Evolutionary conservation across 768 basidiomycete species (phyloP).

Genomic region (Mycena crocata): DNA sequence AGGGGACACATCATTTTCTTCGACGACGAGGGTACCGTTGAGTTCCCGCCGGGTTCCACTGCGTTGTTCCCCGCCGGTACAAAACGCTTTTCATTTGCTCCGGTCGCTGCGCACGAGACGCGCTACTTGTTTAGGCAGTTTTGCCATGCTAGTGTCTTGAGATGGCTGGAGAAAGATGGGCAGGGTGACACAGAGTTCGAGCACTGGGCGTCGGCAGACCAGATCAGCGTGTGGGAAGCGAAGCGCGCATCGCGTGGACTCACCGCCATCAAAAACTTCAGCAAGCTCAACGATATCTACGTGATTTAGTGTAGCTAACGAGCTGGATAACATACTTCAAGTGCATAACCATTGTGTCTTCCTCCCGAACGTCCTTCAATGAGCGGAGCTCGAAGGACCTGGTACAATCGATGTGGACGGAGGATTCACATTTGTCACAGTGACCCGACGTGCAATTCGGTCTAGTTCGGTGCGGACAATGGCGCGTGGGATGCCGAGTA

Average conservation of each 20-base stretch:
- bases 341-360: too few relatives aligned
- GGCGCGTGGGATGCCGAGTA: too few relatives aligned
- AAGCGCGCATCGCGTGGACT: background rate
- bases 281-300: background rate
- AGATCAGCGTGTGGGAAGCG: background rate
- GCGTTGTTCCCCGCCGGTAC: background rate
- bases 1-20: too few relatives aligned
- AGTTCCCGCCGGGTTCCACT: background rate
- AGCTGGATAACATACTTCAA: too few relatives aligned
- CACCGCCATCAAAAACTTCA: background rate
- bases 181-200: background rate
- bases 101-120: background rate
- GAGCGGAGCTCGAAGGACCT: too few relatives aligned
- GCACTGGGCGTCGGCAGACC: background rate
- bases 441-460: too few relatives aligned
- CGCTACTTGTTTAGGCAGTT: background rate
- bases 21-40: background rate
- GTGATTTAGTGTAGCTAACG: background rate
- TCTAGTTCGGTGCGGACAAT: too few relatives aligned
- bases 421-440: too few relatives aligned
- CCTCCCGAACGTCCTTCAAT: too few relatives aligned
- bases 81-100: background rate
- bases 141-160: background rate
- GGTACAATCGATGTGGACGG: too few relatives aligned
- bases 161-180: slow-evolving; percentile 6